Conservation (phyloP, 805 yeast species). For the Maudiozyma bulderi region DNA sequence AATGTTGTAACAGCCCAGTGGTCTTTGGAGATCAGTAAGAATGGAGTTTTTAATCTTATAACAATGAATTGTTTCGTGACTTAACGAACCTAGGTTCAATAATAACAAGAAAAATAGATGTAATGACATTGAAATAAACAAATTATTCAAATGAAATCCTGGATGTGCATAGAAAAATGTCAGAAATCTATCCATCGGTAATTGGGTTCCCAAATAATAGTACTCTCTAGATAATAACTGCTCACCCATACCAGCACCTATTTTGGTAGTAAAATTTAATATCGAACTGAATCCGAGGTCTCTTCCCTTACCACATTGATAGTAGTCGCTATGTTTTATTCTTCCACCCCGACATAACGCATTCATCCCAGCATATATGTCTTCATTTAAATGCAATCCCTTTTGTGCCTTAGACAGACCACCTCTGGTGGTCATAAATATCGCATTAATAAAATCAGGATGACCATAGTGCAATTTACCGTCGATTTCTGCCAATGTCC, state of each 20-base stretch:
- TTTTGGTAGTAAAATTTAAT: slow-evolving; percentile 85
- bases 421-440: slow-evolving; percentile 91
- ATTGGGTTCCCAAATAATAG: slow-evolving; percentile 78
- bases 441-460: slow-evolving; percentile 87
- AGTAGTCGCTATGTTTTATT: slow-evolving; percentile 90
- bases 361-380: slow-evolving; percentile 91
- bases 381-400: slow-evolving; percentile 88
- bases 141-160: slow-evolving; percentile 87
- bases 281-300: slow-evolving; percentile 91
- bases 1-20: slow-evolving; percentile 78
- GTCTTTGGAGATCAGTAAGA: slow-evolving; percentile 61
- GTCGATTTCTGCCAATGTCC: slow-evolving; percentile 88
- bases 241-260: slow-evolving; percentile 98
- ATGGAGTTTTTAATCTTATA: slow-evolving; percentile 56
- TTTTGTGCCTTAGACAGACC: slow-evolving; percentile 93
- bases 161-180: slow-evolving; percentile 96
- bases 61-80: slow-evolving; percentile 64
- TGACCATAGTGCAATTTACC: slow-evolving; percentile 94
- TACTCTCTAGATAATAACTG: slow-evolving; percentile 88
- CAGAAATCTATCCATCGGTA: slow-evolving; percentile 81
- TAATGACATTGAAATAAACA: slow-evolving; percentile 79
- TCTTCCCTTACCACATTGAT: slow-evolving; percentile 95
- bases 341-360: slow-evolving; percentile 86
- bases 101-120: slow-evolving; percentile 75
- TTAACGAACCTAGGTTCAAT: slow-evolving; percentile 70